Evolutionary conservation across 106 monocot species (phyloP), one percentile per base, ranked within the genome.

Genomic region (Chionographis japonica): DNA sequence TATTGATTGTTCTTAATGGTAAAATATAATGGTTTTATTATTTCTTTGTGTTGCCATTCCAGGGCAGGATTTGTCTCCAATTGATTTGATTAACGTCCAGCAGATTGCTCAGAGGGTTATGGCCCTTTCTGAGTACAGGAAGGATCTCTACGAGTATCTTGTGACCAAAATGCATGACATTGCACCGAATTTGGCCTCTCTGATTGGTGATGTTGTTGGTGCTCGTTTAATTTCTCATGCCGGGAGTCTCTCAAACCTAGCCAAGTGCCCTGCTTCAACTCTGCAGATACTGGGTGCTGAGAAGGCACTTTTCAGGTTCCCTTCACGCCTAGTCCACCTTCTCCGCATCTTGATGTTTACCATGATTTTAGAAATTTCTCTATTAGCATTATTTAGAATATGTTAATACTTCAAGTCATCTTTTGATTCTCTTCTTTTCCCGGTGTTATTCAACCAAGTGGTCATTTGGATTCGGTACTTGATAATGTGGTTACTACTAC

Each of bases 281-380:
- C 88, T 95, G 60, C 95, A 95, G 71, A 95, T 95, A 65, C 86
- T 95, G 79, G 95, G 95, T 55, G 91, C 95, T 53, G 91, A 95
- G 78, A 95, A 95, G 57, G 95, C 95, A 43, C 95, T 95, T 60
- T 95, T 95, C 83, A 91, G 95, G 95, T 95, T 72, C 43, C 54
- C 2, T 37, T 46, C 8, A 60, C 67, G 19, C 51, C 7, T 9
- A 1, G 13, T 36, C 27, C 27, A 27, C 27, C 27, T 27, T 27
- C 27, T 27, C 27, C 27, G 27, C 27, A 27, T 27, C 27, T 27
- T 1, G 27, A 27, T 27, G 27, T 27, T 27, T 27, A 27, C 27
- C 27, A 27, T 27, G 27, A 27, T 27, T 27, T 27, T 1, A 27
- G 27, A 27, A 27, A 27, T 27, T 0, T 27, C 27, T 27, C 27